Conservation (phyloP, 2,329 filamentous ascomycete species). For the Fusarium lateritium region DNA sequence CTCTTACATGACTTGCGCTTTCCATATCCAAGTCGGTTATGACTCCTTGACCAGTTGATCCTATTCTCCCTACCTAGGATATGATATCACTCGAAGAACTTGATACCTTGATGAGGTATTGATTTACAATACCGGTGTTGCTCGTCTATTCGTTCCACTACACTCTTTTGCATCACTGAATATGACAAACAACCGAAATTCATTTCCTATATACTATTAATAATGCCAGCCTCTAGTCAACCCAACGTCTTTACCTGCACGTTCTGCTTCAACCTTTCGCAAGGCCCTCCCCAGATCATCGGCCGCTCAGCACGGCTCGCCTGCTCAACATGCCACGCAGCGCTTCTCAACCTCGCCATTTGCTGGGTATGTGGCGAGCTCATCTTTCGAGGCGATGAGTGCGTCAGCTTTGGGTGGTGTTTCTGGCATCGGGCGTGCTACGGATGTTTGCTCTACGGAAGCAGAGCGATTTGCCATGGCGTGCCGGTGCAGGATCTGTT, state of each 20-base stretch:
- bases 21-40: background rate
- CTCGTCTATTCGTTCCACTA: background rate
- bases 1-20: slow-evolving; percentile 7
- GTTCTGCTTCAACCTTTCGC: slow-evolving; percentile 65
- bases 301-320: slow-evolving; percentile 64
- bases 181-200: slow-evolving; percentile 1
- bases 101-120: background rate
- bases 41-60: background rate
- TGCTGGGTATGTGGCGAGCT: slow-evolving; percentile 72
- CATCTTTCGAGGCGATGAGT: slow-evolving; percentile 67
- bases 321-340: slow-evolving; percentile 63
- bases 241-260: slow-evolving; percentile 66
- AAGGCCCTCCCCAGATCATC: slow-evolving; percentile 57
- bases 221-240: slow-evolving; percentile 27
- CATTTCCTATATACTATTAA: slow-evolving; percentile 1
- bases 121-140: background rate
- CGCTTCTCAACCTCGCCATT: slow-evolving; percentile 67
- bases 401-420: slow-evolving; percentile 72
- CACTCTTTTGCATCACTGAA: slow-evolving; percentile 15
- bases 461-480: slow-evolving; percentile 55
- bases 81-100: background rate
- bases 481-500: slow-evolving; percentile 55
- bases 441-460: slow-evolving; percentile 68
- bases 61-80: background rate
- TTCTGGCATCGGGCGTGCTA: slow-evolving; percentile 72